These are phyloP conservation scores for Rhexocercosporidium sp. DNA, from an alignment of 2,329 filamentous ascomycete species.

Conservation along the genomic window DNA sequence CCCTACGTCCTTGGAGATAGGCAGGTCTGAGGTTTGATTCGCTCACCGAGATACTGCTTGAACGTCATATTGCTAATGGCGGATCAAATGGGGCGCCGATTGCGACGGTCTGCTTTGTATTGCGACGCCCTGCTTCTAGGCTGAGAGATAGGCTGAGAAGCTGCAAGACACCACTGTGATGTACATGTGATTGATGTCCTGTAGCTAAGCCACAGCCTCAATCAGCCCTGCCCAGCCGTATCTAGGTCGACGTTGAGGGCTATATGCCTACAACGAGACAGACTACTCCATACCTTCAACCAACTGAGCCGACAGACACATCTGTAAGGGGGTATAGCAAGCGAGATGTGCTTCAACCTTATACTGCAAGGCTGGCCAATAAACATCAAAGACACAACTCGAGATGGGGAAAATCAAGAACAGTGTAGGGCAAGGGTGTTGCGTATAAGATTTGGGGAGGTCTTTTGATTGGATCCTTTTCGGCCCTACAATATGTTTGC, in stretches of 20 bases:
- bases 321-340: too few species aligned
- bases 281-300: background rate
- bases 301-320: background rate
- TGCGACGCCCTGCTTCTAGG: background rate
- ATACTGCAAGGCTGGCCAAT: background rate
- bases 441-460: background rate
- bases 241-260: background rate
- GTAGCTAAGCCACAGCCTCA: background rate
- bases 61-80: background rate
- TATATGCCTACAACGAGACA: too few species aligned
- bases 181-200: background rate
- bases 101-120: too few species aligned
- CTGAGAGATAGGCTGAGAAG: background rate
- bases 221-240: conserved; percentile 1
- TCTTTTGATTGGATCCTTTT: background rate
- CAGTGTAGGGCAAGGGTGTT: background rate
- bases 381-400: background rate
- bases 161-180: background rate
- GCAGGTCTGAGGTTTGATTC: background rate
- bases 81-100: background rate
- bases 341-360: background rate
- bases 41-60: conserved; percentile 7
- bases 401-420: background rate
- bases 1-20: background rate
- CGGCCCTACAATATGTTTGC: background rate